Conservation (phyloP, 2,329 filamentous ascomycete species). For the Diplodia sapinea region DNA sequence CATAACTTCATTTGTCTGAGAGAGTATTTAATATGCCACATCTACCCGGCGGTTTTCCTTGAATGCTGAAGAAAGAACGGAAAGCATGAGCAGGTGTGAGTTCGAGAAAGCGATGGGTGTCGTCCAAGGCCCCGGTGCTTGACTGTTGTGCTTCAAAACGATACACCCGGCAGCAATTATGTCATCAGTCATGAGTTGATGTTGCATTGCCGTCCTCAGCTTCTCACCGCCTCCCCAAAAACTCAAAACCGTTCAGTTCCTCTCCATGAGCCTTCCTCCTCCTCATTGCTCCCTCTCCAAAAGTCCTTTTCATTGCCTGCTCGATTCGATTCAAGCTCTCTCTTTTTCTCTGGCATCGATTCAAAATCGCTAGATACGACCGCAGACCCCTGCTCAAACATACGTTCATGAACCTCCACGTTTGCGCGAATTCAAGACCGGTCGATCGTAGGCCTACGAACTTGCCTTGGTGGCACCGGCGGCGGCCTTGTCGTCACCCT, state of each 20-base stretch:
- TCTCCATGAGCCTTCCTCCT: neutral
- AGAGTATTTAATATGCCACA: constrained; percentile 1
- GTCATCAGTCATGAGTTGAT: neutral
- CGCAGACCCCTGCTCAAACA: constrained; percentile 1
- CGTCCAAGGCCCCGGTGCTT: neutral
- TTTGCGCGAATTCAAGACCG: neutral
- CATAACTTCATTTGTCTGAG: constrained; percentile 13
- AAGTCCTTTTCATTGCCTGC: constrained; percentile 3
- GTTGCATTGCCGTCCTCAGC: constrained; percentile 17
- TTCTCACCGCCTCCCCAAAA: constrained; percentile 8
- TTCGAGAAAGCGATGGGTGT: neutral
- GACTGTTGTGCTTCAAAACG: constrained; percentile 7
- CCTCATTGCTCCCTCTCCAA: neutral
- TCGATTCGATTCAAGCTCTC: constrained; percentile 1
- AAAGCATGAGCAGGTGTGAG: neutral
- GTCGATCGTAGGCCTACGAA: constrained; percentile 33
- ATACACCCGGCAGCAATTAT: constrained; percentile 15
- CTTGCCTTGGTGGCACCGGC: constrained; percentile 34
- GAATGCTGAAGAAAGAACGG: neutral
- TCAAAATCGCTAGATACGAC: constrained; percentile 23
- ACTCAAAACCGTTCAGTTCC: constrained; percentile 1
- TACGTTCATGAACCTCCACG: neutral
- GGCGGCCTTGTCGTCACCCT: constrained; percentile 40
- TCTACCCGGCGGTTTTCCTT: constrained; percentile 7
- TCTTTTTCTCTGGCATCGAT: neutral